Conservation (phyloP, 768 basidiomycete species). For the Hericium alpestre region DNA sequence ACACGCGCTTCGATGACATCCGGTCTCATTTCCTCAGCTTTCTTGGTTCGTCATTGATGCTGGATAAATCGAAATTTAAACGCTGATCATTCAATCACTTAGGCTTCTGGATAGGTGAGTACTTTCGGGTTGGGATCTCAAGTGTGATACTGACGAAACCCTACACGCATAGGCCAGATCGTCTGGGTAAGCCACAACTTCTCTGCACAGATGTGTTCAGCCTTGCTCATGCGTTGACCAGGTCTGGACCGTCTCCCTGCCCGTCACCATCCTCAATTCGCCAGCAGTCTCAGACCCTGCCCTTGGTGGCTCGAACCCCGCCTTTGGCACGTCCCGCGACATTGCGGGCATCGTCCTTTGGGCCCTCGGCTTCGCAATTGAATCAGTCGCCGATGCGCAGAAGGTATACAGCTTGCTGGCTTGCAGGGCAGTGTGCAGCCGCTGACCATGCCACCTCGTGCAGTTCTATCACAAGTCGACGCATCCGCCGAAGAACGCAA, state of each 20-base stretch:
- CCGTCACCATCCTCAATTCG: conserved; percentile 57
- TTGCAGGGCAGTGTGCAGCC: background rate
- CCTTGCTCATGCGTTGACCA: conserved; percentile 10
- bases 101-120: conserved; percentile 48
- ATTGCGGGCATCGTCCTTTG: conserved; percentile 55
- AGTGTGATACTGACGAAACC: background rate
- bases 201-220: background rate
- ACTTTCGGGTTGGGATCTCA: background rate
- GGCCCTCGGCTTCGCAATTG: conserved; percentile 46
- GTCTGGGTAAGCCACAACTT: conserved; percentile 37
- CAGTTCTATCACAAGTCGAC: conserved; percentile 44
- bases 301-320: conserved; percentile 36
- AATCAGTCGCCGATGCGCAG: conserved; percentile 46
- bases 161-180: conserved; percentile 34
- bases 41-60: conserved; percentile 26
- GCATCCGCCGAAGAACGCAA: conserved; percentile 18
- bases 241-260: conserved; percentile 56
- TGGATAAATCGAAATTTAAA: background rate
- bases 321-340: conserved; percentile 53
- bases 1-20: conserved; percentile 59
- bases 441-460: background rate
- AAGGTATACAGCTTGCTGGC: conserved; percentile 28
- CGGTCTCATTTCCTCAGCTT: conserved; percentile 57
- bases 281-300: conserved; percentile 44
- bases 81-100: background rate